Evolutionary conservation across 306 rosid genomes (phyloP).

Genomic region (Gynostemma pentaphyllum): DNA sequence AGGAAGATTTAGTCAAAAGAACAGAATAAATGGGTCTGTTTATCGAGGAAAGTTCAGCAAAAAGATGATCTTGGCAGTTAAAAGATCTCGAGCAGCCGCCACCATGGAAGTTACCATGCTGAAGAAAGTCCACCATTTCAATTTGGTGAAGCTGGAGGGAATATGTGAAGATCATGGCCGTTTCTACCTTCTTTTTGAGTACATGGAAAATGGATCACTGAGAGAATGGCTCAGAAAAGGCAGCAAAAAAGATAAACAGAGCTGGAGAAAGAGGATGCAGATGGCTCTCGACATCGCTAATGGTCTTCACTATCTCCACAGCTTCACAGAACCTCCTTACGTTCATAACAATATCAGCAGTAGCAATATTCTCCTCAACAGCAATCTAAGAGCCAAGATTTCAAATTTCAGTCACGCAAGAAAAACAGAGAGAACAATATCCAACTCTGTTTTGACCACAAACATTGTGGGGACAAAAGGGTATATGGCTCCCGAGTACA

Average conservation of each 20-base stretch:
- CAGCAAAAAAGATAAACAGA: constrained; percentile 16
- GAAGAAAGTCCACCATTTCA: constrained; percentile 53
- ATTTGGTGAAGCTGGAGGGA: constrained; percentile 52
- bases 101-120: constrained; percentile 47
- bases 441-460: constrained; percentile 1
- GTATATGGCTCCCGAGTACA: constrained; percentile 42
- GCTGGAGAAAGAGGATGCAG: constrained; percentile 45
- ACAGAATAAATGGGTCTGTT: constrained; percentile 35
- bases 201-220: constrained; percentile 54
- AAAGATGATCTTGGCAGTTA: constrained; percentile 27
- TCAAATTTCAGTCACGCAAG: constrained; percentile 46
- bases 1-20: constrained; percentile 35
- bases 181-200: constrained; percentile 49
- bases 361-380: constrained; percentile 41
- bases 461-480: constrained; percentile 19
- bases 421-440: constrained; percentile 18
- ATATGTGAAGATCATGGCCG: constrained; percentile 27
- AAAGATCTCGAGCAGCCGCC: constrained; percentile 28
- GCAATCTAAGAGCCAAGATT: constrained; percentile 46
- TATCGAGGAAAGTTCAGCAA: constrained; percentile 25
- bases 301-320: constrained; percentile 76
- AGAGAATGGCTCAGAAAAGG: constrained; percentile 47
- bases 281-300: constrained; percentile 73
- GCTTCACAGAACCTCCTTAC: constrained; percentile 54
- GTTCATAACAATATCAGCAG: constrained; percentile 47